phyloP scores from a whole-genome alignment of 192 early-diverging fungal species.

The Fimicolochytrium jonesii region DNA sequence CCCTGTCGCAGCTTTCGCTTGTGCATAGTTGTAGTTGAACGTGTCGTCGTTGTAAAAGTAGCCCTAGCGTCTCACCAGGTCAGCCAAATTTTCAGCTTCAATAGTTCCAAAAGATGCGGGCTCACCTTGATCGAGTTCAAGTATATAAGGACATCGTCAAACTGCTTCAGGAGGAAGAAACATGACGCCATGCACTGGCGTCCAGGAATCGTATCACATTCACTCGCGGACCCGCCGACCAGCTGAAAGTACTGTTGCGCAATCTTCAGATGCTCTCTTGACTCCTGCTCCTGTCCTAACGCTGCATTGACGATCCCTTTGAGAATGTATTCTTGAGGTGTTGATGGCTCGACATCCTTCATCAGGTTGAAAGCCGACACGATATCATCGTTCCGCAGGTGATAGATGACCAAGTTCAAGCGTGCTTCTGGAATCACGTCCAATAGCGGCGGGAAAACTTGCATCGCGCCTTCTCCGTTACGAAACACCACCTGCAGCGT shows the following conservation, averaged over 20 bases:
- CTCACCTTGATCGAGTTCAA: slow-evolving; percentile 58
- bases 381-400: slow-evolving; percentile 55
- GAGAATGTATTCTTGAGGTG: slow-evolving; percentile 61
- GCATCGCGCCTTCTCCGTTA: slow-evolving; percentile 53
- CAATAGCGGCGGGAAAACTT: slow-evolving; percentile 50
- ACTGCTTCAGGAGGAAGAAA: slow-evolving; percentile 60
- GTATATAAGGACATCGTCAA: slow-evolving; percentile 62
- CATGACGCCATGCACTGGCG: slow-evolving; percentile 62
- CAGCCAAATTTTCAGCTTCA: neutral
- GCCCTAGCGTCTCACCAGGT: slow-evolving; percentile 25
- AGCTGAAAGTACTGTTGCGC: slow-evolving; percentile 65
- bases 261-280: slow-evolving; percentile 58
- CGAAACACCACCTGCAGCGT: slow-evolving; percentile 47
- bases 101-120: neutral
- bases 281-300: slow-evolving; percentile 59
- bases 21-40: slow-evolving; percentile 62
- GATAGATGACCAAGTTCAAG: slow-evolving; percentile 57
- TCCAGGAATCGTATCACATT: slow-evolving; percentile 62
- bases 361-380: slow-evolving; percentile 55
- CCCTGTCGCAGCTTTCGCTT: slow-evolving; percentile 56
- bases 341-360: slow-evolving; percentile 61
- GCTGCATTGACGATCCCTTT: slow-evolving; percentile 62
- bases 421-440: slow-evolving; percentile 61
- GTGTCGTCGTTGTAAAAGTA: slow-evolving; percentile 68
- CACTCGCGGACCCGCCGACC: slow-evolving; percentile 54